A percentile compares a stretch with the other conserved stretches of the same genome.
Conservation (phyloP, 148 eudicot species). For the Cornus florida region DNA sequence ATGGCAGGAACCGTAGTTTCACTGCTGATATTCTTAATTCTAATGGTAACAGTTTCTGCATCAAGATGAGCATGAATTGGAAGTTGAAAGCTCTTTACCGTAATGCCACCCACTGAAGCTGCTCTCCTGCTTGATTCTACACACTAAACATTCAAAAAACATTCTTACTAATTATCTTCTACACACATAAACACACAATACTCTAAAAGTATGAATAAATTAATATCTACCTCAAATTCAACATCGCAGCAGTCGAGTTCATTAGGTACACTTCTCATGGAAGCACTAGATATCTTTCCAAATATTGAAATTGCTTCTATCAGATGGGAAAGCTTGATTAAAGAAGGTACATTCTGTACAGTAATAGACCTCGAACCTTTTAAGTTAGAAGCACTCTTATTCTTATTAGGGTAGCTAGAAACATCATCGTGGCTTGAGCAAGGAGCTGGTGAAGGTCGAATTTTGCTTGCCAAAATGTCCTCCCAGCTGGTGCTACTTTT, state of each 20-base stretch:
- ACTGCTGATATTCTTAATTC: conserved; percentile 19
- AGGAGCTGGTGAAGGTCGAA: conserved; percentile 1
- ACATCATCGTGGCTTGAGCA: not conserved
- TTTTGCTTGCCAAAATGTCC: not conserved
- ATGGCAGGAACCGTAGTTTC: conserved; percentile 13
- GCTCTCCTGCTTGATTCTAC: conserved; percentile 27
- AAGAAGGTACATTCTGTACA: conserved; percentile 19
- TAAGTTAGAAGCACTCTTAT: not conserved
- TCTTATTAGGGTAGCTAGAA: not conserved
- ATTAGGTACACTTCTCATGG: conserved; percentile 7
- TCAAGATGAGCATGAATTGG: conserved; percentile 15
- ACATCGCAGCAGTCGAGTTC: conserved; percentile 15
- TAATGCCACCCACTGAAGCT: conserved; percentile 21
- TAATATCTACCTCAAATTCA: conserved; percentile 22
- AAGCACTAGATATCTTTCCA: conserved; percentile 28
- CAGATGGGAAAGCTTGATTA: conserved; percentile 14
- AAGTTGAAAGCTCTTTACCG: conserved; percentile 16
- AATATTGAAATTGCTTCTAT: conserved; percentile 24
- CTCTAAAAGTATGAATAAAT: not conserved
- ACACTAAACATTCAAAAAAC: conserved; percentile 3
- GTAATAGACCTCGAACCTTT: conserved; percentile 9
- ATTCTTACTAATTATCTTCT: not conserved
- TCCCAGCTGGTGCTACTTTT: not conserved
- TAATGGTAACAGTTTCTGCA: conserved; percentile 13
- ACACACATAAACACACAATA: not conserved